Base-by-base conservation (phyloP, 805 yeast genomes). In the Pichia gijzeniarum region DNA sequence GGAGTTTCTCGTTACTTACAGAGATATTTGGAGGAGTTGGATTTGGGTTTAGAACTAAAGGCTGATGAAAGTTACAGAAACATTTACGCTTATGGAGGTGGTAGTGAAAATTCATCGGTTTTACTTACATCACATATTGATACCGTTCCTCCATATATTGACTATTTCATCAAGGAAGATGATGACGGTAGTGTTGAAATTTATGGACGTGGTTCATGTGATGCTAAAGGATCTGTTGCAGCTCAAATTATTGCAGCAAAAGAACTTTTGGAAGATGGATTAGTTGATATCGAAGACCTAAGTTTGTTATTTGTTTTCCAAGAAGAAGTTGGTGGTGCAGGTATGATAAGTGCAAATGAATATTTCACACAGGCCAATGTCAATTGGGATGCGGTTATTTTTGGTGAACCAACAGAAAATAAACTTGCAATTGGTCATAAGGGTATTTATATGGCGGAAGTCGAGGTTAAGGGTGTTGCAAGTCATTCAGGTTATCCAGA, bases 401-500 rank as follows among this genome's bases (percentile, higher is more conserved):
- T 82, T 62, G 89, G 89, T 12, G 90, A 82, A 59, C 90, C 90
- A 10, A 82, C 90, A 0, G 87, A 81, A 52, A 67, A 74, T 57
- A 79, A 77, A 53, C 65, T 82, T 18, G 86, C 84, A 13, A 74
- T 74, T 5, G 89, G 88, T 12, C 90, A 82, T 57, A 82, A 82
- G 60, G 87, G 87, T 14, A 63, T 70, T 32, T 73, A 67, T 37
- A 53, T 64, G 43, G 71, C 73, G 31, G 56, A 65, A 5, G 48
- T 79, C 21, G 48, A 58, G 16, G 76, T 72, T n/a, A 52, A 57
- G n/a, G 88, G 87, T 3, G 67, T 70, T 44, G 74, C 85, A 2
- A 65, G 79, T 4, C 89, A 82, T 56, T 76, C 82, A 2, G 87
- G 87, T 1, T 80, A 82, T 59, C 90, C 90, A 8, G 75, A 81